Evolutionary conservation across 139 green algal species (phyloP).

Genomic region (Chlamydomonas applanata): DNA sequence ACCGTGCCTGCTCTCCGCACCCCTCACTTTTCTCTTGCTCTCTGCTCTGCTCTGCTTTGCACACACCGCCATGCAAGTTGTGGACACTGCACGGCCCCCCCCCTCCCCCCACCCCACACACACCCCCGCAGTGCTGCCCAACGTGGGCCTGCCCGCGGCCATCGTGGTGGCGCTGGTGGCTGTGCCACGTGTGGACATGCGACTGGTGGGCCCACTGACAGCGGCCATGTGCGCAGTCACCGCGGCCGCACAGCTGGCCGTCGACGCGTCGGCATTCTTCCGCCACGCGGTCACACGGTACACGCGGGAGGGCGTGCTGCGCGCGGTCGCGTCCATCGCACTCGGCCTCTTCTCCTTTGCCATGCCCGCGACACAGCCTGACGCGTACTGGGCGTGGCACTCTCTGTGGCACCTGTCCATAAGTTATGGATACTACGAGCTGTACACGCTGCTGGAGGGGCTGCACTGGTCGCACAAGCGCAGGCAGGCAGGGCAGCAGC

Average conservation of each 20-base stretch:
- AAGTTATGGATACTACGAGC: conserved; percentile 4
- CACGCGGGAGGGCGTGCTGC: background rate
- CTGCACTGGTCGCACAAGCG: background rate
- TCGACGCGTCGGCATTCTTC: background rate
- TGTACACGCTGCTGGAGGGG: background rate
- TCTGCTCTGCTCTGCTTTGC: background rate
- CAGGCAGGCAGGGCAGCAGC: background rate
- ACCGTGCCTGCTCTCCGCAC: background rate
- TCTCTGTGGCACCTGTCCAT: conserved; percentile 4
- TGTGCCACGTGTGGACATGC: no score
- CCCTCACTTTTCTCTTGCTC: background rate
- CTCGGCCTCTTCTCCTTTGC: background rate
- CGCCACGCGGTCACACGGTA: background rate
- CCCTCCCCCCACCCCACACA: no score
- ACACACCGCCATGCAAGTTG: no score
- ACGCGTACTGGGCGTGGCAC: conserved; percentile 3
- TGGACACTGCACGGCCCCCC: no score
- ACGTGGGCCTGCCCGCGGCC: background rate
- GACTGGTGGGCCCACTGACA: background rate
- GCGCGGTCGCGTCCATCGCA: background rate
- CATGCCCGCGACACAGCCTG: background rate
- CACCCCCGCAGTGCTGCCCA: background rate
- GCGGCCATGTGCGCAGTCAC: background rate
- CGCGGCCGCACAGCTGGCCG: background rate
- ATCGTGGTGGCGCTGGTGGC: background rate